phyloP scores from a whole-genome alignment of 192 early-diverging fungal species.

The Fimicolochytrium jonesii region DNA sequence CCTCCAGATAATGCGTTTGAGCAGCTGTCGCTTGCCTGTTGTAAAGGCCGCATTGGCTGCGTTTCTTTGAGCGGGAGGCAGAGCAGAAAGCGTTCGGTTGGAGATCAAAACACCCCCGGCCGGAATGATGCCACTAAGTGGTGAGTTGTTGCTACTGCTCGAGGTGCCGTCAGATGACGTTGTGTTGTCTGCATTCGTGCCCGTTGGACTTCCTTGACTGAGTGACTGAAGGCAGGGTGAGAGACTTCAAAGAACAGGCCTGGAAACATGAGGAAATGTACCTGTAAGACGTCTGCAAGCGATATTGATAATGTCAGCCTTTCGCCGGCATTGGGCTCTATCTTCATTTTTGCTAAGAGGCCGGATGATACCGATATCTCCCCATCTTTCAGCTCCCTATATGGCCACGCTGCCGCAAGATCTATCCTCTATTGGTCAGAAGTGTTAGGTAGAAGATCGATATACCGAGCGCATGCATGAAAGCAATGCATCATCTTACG shows the following conservation, averaged over 20 bases:
- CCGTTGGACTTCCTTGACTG: too few species aligned
- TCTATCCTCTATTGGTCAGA: constrained; percentile 12
- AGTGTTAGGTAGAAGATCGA: neutral
- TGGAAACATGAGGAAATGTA: too few species aligned
- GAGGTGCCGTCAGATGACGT: neutral
- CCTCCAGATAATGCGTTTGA: too few species aligned
- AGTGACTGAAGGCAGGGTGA: too few species aligned
- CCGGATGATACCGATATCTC: constrained; percentile 25
- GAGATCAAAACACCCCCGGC: neutral
- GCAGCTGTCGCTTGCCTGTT: neutral
- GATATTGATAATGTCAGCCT: constrained; percentile 11
- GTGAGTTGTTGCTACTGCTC: neutral
- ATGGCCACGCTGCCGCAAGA: constrained; percentile 24
- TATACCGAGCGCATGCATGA: too few species aligned
- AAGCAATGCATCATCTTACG: too few species aligned
- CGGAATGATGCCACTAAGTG: neutral
- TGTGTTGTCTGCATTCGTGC: too few species aligned
- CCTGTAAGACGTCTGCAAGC: constrained; percentile 9
- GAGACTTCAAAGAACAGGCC: too few species aligned
- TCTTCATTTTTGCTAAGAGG: constrained; percentile 13
- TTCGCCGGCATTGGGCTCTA: constrained; percentile 24
- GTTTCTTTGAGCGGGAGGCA: constrained; percentile 1
- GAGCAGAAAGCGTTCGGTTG: neutral
- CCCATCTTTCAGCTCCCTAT: constrained; percentile 14
- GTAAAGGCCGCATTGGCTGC: neutral